phyloP scores from a whole-genome alignment of 164 flowering plant genomes.

The Euptelea pleiosperma region DNA sequence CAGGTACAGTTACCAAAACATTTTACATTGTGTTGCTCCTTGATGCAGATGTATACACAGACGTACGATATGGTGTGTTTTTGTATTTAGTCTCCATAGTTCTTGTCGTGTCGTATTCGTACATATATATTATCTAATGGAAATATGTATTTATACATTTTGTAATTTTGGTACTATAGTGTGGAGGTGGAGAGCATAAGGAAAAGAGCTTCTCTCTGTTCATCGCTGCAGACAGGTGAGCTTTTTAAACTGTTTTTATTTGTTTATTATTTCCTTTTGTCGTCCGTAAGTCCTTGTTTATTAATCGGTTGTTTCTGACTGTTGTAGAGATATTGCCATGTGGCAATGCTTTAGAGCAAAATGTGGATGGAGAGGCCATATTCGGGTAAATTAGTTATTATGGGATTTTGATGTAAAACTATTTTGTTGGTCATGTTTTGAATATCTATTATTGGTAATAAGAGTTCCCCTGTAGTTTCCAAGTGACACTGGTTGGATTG shows the following conservation, averaged over 20 bases:
- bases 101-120: too few species aligned
- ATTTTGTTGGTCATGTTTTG: not conserved
- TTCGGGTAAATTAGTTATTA: slow-evolving; percentile 27
- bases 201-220: slow-evolving; percentile 63
- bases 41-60: too few species aligned
- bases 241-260: not conserved
- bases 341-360: slow-evolving; percentile 68
- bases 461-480: slow-evolving; percentile 4
- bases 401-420: not conserved
- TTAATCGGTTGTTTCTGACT: slow-evolving; percentile 2
- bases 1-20: too few species aligned
- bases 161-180: slow-evolving; percentile 30
- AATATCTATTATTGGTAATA: slow-evolving; percentile 10
- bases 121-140: not conserved
- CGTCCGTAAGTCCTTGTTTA: not conserved
- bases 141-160: not conserved
- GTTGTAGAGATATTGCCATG: slow-evolving; percentile 38
- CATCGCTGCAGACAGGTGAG: slow-evolving; percentile 52
- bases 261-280: not conserved
- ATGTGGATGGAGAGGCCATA: slow-evolving; percentile 69
- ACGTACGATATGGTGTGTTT: too few species aligned
- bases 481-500: slow-evolving; percentile 11
- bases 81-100: too few species aligned
- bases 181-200: slow-evolving; percentile 59
- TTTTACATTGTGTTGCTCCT: too few species aligned